phyloP scores from a whole-genome alignment of 768 basidiomycete genomes.

The Mycena pura region DNA sequence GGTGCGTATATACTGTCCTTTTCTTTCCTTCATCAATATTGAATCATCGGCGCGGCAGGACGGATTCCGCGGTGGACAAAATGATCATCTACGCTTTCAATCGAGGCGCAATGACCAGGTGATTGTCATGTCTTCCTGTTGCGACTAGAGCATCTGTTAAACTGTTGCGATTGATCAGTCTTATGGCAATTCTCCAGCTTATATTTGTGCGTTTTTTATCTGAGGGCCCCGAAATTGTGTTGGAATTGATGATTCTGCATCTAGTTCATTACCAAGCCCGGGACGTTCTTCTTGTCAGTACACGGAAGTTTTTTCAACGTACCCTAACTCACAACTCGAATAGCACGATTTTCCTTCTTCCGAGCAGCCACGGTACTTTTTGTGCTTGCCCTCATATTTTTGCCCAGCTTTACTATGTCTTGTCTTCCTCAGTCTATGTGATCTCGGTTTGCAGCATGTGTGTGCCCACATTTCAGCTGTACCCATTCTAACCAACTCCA shows the following conservation, averaged over 20 bases:
- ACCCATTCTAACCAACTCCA: neutral
- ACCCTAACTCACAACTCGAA: too few relatives aligned
- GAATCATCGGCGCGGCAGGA: neutral
- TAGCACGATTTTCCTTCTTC: neutral
- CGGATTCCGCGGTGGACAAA: conserved; percentile 1
- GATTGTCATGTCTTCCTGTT: too few relatives aligned
- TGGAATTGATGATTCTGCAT: neutral
- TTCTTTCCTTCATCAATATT: neutral
- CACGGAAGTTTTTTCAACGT: neutral
- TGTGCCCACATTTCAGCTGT: neutral
- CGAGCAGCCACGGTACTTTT: neutral
- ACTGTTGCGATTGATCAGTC: too few relatives aligned
- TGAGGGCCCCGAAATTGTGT: neutral
- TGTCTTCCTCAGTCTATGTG: neutral
- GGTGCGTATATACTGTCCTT: neutral
- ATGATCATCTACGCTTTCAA: conserved; percentile 11
- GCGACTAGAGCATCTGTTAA: too few relatives aligned
- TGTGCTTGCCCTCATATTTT: neutral
- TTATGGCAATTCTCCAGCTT: neutral
- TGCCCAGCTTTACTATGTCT: neutral
- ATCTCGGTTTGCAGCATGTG: neutral
- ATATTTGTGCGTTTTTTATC: neutral
- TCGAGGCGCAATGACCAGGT: conserved; percentile 7
- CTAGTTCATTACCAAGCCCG: neutral
- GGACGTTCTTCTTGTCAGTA: neutral